Evolutionary conservation across 768 basidiomycete genomes (phyloP), one percentile per base, ranked within the genome.

Genomic region (Xerocomus brunneocitrinus): DNA sequence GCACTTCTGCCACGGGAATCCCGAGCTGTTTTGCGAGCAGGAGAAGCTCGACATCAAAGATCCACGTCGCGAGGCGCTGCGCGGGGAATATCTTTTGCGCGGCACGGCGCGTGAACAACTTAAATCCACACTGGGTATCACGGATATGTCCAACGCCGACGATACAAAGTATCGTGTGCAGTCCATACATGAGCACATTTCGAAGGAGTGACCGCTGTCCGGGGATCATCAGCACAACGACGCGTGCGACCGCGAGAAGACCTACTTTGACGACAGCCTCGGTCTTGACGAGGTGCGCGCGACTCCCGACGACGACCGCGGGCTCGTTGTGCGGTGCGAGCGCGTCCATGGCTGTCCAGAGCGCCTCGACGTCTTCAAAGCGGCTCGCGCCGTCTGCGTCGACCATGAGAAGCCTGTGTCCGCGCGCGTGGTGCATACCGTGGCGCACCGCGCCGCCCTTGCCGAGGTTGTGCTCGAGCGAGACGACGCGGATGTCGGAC

Each of bases 41-140:
- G 19, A 98, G 75, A 5, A 97, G 80, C 68, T 98, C 95, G 53
- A 97, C 94, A 70, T 98, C 95, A 62, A 98, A 98, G 67, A 95
- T 94, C 95, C 95, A 98, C 1, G 89, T 87, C 5, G 87, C 75
- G 28, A 95, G 85, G 63, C 91, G 94, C 64, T 95, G 87, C 2
- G 78, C 76, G 1, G 91, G 91, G 70, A 95, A 98, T 56, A 98
- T 84, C 54, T 80, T 80, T 48, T 78, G 82, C 8, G 93, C 93
- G 0, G 93, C 86, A 3, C 76, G 62, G 10, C 92, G 89, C 14
- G 92, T 85, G 72, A 95, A 95, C 27, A 98, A 81, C 72, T 98
- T 98, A 83, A 98, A 98, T 31, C 95, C 95, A 65, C 95, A 97
- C 67, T 97, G 95, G 16, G 95, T 98, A 73, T 97, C 94, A 25